phyloP scores from a whole-genome alignment of 441 rosid species.

The Adansonia rubrostipa region DNA sequence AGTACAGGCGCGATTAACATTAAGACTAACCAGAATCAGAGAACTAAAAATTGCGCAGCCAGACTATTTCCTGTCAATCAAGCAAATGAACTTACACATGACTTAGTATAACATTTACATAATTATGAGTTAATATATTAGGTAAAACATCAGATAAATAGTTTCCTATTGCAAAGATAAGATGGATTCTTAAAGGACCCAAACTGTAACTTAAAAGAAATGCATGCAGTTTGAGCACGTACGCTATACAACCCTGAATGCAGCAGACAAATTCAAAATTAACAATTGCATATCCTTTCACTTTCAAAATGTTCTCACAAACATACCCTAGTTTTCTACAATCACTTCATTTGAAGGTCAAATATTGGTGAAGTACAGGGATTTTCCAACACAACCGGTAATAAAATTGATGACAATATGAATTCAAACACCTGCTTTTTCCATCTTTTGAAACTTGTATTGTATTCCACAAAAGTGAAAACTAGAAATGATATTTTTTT shows the following conservation, averaged over 20 bases:
- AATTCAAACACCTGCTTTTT: background rate
- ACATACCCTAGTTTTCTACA: background rate
- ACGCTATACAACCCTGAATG: background rate
- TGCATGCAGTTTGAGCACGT: background rate
- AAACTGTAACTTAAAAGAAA: background rate
- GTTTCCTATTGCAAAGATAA: background rate
- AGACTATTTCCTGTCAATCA: slow-evolving; percentile 58
- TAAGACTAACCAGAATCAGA: no score
- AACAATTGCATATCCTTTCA: background rate
- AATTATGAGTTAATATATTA: background rate
- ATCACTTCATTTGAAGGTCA: background rate
- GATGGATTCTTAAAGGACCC: background rate
- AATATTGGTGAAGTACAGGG: background rate
- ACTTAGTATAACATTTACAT: background rate
- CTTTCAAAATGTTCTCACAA: background rate
- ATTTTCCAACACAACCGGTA: background rate
- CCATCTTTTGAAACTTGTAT: background rate
- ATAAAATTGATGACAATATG: background rate
- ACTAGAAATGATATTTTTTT: background rate
- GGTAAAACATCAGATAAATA: background rate
- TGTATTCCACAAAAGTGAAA: background rate
- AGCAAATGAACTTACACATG: slow-evolving; percentile 26
- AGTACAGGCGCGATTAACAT: no score
- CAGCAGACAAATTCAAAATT: background rate
- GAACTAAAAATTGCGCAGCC: slow-evolving; percentile 56